Evolutionary conservation across 768 basidiomycete species (phyloP), one percentile per base, ranked within the genome.

Genomic region (Pseudohyphozyma bogoriensis): DNA sequence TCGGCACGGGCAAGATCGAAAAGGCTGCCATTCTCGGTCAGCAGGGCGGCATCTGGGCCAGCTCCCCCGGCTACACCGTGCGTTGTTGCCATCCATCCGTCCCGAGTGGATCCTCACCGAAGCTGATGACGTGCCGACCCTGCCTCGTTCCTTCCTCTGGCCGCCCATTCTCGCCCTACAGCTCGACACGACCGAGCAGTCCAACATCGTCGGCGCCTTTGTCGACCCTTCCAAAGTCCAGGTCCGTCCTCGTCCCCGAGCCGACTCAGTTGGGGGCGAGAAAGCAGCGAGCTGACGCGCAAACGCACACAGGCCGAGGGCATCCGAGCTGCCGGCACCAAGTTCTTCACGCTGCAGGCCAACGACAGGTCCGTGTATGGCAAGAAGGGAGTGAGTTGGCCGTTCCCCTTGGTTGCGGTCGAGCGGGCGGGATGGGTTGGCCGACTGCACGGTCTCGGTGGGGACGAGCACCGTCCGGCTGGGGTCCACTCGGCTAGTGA

Each of bases 11-110:
- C 66, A 87, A 82, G 75, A 76, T 93, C 71, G n/a, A 76, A 29
- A 79, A 80, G 69, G 90, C 88, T 40, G 89, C 89, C 33, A 85
- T 87, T 70, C 46, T 89, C 51, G 88, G 87, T 45, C 78, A 76
- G 56, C 70, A 79, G 67, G 87, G 87, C 52, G 87, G 88, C 53
- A 78, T 87, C 10, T 90, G 88, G 88, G 87, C 86, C 15, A 57
- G 75, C 1, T 79, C 80, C 7, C 2, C 78, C 5, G 83, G 82
- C 9, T 87, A 82, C 72, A 76, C 65, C 8, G 83, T 85, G 71
- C 67, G 83, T 74, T 29, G 32, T 13, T n/a, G 18, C 46, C 18
- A 16, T 47, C n/a, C n/a, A 31, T 28, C 11, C 51, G 35, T 15
- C 22, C 51, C 35, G 46, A 47, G 18, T n/a, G 26, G n/a, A 12